Evolutionary conservation across 2,329 filamentous ascomycete species (phyloP).

Genomic region (Myriosclerotinia curreyana): DNA sequence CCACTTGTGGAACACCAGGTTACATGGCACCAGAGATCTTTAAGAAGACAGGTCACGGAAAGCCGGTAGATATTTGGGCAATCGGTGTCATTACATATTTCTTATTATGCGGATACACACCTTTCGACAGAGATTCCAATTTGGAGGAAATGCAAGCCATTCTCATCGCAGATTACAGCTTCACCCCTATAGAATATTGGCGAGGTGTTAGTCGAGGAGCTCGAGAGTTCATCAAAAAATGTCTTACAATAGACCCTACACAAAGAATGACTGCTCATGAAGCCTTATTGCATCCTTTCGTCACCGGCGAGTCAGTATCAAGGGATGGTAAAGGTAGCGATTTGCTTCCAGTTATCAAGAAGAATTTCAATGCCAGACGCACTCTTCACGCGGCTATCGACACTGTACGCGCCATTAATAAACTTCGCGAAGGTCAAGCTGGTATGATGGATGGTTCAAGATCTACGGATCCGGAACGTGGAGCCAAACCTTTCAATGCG

Average conservation of each 20-base stretch:
- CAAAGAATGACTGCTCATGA: slow-evolving; percentile 89
- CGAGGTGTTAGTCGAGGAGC: slow-evolving; percentile 82
- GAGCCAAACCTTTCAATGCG: slow-evolving; percentile 38
- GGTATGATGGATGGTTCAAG: slow-evolving; percentile 60
- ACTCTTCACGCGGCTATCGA: slow-evolving; percentile 69
- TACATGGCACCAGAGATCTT: slow-evolving; percentile 99
- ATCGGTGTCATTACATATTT: slow-evolving; percentile 99
- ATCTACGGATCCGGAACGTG: slow-evolving; percentile 50
- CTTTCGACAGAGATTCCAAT: slow-evolving; percentile 95
- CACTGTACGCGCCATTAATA: slow-evolving; percentile 68
- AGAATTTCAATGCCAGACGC: slow-evolving; percentile 69
- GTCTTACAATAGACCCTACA: slow-evolving; percentile 84
- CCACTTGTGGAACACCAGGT: slow-evolving; percentile 93
- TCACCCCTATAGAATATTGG: slow-evolving; percentile 95
- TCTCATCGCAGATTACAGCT: slow-evolving; percentile 91
- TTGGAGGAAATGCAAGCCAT: slow-evolving; percentile 99
- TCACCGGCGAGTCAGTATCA: slow-evolving; percentile 49
- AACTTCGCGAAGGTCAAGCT: slow-evolving; percentile 60
- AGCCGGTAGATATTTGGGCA: slow-evolving; percentile 97
- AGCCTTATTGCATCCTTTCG: slow-evolving; percentile 64
- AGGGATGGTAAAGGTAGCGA: slow-evolving; percentile 56
- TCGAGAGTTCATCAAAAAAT: slow-evolving; percentile 88
- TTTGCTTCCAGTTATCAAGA: slow-evolving; percentile 66
- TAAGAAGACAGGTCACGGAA: slow-evolving; percentile 96
- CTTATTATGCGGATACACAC: slow-evolving; percentile 94